Evolutionary conservation across 345 rosid species (phyloP), one percentile per base, ranked within the genome.

Genomic region (Odontarrhena argentea): DNA sequence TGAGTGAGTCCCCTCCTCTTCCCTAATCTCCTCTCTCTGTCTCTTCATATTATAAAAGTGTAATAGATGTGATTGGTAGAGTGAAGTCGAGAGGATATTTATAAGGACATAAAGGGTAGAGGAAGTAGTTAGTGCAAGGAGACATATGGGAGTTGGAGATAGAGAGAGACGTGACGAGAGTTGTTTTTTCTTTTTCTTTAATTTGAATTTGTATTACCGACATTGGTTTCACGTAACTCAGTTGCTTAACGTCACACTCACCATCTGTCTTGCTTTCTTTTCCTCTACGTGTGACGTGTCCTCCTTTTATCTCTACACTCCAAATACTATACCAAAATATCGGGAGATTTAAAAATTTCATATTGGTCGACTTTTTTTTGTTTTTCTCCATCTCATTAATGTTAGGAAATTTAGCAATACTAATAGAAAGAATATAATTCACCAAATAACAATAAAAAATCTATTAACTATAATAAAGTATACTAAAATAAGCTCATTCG

Each of bases 1-100:
- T 68, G 56, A 44, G 5, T 36, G 56, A 1, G n/a, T 11, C 41
- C 55, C 46, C 14, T 41, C 10, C 34, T 41, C 12, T 26, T 63
- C 47, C 69, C 69, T 54, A 74, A 73, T 67, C 77, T 78, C 82
- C 66, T 75, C 79, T 78, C 83, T 58, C 59, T 50, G 42, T 69
- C 56, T 60, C 28, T 66, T 60, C 72, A 60, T 73, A 13, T 38
- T 4, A 2, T 44, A 14, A 70, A 32, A 4, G 45, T 60, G 42
- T 13, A n/a, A 49, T 65, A 3, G 52, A 34, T 67, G 49, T 53
- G 69, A 46, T 71, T 44, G 69, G 35, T 64, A 44, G 67, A 50
- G 49, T 59, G 72, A 66, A 73, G 72, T 51, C 62, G 12, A 14
- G 60, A 43, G 60, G 67, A 22, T 59, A 66, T 78, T 63, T 83